Evolutionary conservation across 345 rosid genomes (phyloP), one percentile per base, ranked within the genome.

Genomic region (Camelina neglecta): DNA sequence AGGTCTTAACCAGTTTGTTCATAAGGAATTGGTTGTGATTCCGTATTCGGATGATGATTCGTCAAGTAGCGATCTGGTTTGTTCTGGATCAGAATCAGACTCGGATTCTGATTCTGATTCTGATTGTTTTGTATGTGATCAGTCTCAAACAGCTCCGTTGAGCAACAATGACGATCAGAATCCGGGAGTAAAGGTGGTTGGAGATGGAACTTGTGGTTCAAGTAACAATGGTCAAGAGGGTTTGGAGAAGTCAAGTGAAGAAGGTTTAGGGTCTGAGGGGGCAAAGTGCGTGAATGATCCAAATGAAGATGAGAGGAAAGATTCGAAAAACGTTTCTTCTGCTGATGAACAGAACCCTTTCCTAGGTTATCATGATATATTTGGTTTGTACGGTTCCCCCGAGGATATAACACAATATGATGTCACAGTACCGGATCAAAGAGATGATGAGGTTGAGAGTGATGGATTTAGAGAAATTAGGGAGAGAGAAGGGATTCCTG

Each of bases 401-500:
- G 12, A 0, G 33, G 38, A 48, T 56, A 29, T 36, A 11, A 26
- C 53, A 11, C 53, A 41, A 12, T 44, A 23, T 11, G n/a, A 20
- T 61, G 18, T 16, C 8, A 51, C 16, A 16, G 20, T 36, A 73
- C 61, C 48, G 6, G 54, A 68, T 50, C 26, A 26, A 29, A 26
- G 51, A 56, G 65, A 71, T 64, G 67, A 71, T 64, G 76, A 77
- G 36, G 2, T 41, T 56, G 73, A 64, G 35, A 57, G 57, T 63
- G 75, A 74, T 45, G 71, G 24, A 21, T 31, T 16, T 9, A 79
- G 76, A 59, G 66, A 72, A 49, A 16, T 79, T 35, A 76, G 79
- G 63, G 71, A 82, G 47, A 56, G 71, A 44, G 71, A 82, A 53
- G 81, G 76, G 36, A 82, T 82, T 67, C 81, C 71, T 72, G 83